Evolutionary conservation across 2,329 filamentous ascomycete species (phyloP), one percentile per base, ranked within the genome.

Genomic region (Aspergillus ibericus): DNA sequence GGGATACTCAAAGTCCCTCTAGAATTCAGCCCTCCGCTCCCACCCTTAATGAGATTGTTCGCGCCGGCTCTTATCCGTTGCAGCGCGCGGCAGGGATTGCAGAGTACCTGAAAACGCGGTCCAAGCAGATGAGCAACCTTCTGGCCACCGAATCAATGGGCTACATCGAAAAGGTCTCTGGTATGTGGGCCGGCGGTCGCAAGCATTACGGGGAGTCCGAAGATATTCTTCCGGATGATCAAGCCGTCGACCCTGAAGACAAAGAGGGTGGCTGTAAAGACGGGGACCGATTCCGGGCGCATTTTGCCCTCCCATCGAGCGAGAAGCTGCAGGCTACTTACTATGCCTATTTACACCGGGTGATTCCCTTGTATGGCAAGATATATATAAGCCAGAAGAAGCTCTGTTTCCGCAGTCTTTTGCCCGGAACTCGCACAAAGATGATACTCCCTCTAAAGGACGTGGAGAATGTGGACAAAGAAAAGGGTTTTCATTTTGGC

Each of bases 111-210:
- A 91, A 90, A 69, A 88, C 83, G 56, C 87, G 90, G 20, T 89
- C 92, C 20, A 90, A 90, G 65, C 86, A 87, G 34, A 91, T 98
- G 87, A 91, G 91, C 60, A 91, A 82, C 27, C 78, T 96, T 8
- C 78, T 98, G 47, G 91, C 93, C 6, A 91, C 89, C 0, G 93
- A 97, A 73, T 96, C 93, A 0, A 96, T 96, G 88, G 92, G 92
- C 1, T 98, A 98, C 71, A 89, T 96, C 32, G 93, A 96, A 70
- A 98, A 97, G 74, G 93, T 98, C 0, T 96, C 93, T 0, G 93
- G 92, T 36, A 98, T 98, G 90, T 95, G 95, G 87, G 91, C 92
- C 65, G 95, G 95, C 34, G 91, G 91, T 12, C 88, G 89, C 67
- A 92, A 89, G 68, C 93, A 98, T 75, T 99, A 98, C 68, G 87